A percentile compares a stretch with the other conserved stretches of the same genome.
Conservation (phyloP, 78 protist species). For the Chrysochromulina parva region DNA sequence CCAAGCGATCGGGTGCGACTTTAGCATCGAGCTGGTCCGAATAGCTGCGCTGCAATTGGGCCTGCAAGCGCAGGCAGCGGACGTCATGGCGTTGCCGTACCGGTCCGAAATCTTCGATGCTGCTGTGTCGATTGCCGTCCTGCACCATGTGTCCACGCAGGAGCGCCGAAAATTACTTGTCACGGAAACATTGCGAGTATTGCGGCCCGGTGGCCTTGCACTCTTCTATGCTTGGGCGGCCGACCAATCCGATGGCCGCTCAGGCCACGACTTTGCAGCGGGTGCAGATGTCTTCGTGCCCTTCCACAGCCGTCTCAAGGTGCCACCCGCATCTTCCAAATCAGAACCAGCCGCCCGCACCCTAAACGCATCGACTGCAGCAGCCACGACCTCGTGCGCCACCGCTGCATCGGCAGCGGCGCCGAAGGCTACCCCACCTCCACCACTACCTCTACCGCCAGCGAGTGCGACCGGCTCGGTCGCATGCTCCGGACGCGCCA, state of each 20-base stretch:
- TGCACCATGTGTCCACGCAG: slow-evolving; percentile 34
- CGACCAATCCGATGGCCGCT: neutral
- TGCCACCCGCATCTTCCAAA: neutral
- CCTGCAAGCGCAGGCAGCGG: slow-evolving; percentile 3
- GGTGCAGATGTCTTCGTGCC: slow-evolving; percentile 19
- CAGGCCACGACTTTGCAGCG: neutral
- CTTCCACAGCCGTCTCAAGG: neutral
- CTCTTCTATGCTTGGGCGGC: slow-evolving; percentile 35
- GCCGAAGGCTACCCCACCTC: too few species aligned
- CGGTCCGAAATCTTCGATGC: neutral
- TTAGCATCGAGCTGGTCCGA: neutral
- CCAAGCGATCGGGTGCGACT: neutral
- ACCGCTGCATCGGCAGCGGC: too few species aligned
- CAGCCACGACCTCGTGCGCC: too few species aligned
- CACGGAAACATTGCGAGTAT: neutral
- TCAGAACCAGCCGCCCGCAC: neutral
- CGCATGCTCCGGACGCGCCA: neutral
- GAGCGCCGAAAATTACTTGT: neutral
- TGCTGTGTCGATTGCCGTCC: slow-evolving; percentile 31
- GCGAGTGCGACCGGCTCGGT: too few species aligned
- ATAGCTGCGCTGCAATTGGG: neutral
- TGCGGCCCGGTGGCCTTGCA: neutral
- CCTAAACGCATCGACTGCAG: neutral
- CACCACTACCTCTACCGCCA: too few species aligned
- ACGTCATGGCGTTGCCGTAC: neutral